These are phyloP conservation scores for Metschnikowia lunata DNA, from an alignment of 805 yeast genomes.

Conservation along the genomic window DNA sequence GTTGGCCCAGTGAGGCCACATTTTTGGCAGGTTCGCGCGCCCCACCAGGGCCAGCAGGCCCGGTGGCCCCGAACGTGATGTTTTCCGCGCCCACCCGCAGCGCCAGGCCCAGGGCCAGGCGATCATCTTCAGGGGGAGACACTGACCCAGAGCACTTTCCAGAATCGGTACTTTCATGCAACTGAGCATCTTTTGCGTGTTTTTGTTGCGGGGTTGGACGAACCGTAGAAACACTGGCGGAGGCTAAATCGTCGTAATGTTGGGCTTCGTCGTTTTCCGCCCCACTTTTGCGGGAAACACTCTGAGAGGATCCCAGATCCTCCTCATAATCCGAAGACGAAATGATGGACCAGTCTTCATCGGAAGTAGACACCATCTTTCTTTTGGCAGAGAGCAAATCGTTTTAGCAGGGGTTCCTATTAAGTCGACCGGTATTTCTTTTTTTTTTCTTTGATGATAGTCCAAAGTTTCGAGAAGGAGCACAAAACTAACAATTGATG, in stretches of 20 bases:
- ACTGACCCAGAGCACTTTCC: no score
- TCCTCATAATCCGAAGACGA: conserved; percentile 41
- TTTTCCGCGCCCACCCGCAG: background rate
- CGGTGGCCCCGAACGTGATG: no score
- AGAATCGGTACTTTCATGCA: no score
- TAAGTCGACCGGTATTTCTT: no score
- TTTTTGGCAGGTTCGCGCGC: no score
- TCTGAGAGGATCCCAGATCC: conserved; percentile 14
- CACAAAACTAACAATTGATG: background rate
- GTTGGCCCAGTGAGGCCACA: no score
- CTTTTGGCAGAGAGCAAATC: no score
- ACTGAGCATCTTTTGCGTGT: background rate
- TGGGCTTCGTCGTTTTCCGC: background rate
- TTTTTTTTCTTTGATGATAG: no score
- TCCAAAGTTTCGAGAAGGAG: background rate
- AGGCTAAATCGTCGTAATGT: conserved; percentile 2
- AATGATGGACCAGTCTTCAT: conserved; percentile 45
- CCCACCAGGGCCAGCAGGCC: no score
- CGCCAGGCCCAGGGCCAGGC: background rate
- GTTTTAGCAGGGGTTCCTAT: no score
- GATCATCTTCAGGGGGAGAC: no score
- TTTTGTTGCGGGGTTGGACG: background rate
- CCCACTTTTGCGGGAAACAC: background rate
- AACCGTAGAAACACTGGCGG: conserved; percentile 6
- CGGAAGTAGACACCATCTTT: conserved; percentile 14